Percentiles rank a stretch among this genome's conserved stretches.
Conservation (phyloP, 345 rosid species). For the Gossypium stocksii region DNA sequence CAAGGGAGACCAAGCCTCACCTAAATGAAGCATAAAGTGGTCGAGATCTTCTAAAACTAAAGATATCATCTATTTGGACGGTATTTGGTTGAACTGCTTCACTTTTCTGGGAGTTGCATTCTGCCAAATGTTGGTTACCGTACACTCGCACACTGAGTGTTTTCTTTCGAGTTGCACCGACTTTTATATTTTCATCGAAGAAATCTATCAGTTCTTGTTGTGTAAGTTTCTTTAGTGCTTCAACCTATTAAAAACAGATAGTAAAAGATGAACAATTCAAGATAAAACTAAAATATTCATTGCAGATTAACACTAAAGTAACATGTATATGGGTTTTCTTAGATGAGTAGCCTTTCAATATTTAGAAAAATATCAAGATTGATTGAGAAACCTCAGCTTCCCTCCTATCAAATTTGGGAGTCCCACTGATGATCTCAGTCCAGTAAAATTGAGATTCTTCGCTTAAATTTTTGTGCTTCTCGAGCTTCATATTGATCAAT, state of each 20-base stretch:
- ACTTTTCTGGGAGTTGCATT: slow-evolving; percentile 37
- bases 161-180: slow-evolving; percentile 61
- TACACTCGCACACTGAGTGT: slow-evolving; percentile 57
- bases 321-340: not conserved
- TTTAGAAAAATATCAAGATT: not conserved
- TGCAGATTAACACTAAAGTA: not conserved
- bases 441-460: slow-evolving; percentile 81
- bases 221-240: slow-evolving; percentile 50
- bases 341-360: not conserved
- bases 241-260: slow-evolving; percentile 46
- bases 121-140: slow-evolving; percentile 52
- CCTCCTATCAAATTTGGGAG: slow-evolving; percentile 68
- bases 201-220: slow-evolving; percentile 69
- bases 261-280: not conserved
- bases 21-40: slow-evolving; percentile 78
- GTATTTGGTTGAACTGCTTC: slow-evolving; percentile 31
- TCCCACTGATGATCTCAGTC: slow-evolving; percentile 61
- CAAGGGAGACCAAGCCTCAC: slow-evolving; percentile 42
- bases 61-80: slow-evolving; percentile 51
- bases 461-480: slow-evolving; percentile 79
- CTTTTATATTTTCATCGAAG: slow-evolving; percentile 64
- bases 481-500: slow-evolving; percentile 87
- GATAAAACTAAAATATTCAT: not conserved
- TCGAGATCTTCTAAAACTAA: slow-evolving; percentile 67
- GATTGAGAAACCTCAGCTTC: slow-evolving; percentile 61